phyloP scores from a whole-genome alignment of 2,329 filamentous ascomycete genomes.

The Hymenoscyphus repandus region DNA sequence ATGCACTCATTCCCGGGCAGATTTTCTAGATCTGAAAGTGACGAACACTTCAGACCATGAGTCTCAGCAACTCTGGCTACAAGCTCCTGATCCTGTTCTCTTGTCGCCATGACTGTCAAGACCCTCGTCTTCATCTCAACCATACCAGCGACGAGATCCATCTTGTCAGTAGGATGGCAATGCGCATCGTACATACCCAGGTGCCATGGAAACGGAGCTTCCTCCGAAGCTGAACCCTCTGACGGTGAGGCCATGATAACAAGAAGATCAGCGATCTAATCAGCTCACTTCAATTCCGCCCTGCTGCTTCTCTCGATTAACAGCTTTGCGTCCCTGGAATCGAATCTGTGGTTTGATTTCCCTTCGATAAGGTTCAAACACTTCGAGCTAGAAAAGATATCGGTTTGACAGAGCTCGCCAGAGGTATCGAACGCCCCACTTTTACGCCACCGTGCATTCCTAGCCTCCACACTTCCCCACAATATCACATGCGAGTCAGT shows the following conservation, averaged over 20 bases:
- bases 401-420: background rate
- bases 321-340: no score
- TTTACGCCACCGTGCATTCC: background rate
- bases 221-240: background rate
- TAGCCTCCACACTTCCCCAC: slow-evolving; percentile 3
- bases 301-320: no score
- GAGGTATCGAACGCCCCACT: background rate
- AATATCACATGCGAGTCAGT: slow-evolving; percentile 6
- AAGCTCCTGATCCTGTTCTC: slow-evolving; percentile 68
- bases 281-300: background rate
- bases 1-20: slow-evolving; percentile 36
- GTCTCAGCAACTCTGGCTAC: slow-evolving; percentile 56
- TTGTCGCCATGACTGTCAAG: slow-evolving; percentile 73
- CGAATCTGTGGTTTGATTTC: no score
- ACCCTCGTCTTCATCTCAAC: slow-evolving; percentile 59
- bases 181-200: slow-evolving; percentile 71
- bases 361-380: no score
- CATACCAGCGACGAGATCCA: slow-evolving; percentile 54
- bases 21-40: slow-evolving; percentile 23
- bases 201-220: slow-evolving; percentile 57
- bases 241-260: background rate
- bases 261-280: background rate
- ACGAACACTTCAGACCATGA: slow-evolving; percentile 40
- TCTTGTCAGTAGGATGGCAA: slow-evolving; percentile 78
- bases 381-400: no score